Conservation (phyloP, 768 basidiomycete species). For the Hirschioporus abietinus region DNA sequence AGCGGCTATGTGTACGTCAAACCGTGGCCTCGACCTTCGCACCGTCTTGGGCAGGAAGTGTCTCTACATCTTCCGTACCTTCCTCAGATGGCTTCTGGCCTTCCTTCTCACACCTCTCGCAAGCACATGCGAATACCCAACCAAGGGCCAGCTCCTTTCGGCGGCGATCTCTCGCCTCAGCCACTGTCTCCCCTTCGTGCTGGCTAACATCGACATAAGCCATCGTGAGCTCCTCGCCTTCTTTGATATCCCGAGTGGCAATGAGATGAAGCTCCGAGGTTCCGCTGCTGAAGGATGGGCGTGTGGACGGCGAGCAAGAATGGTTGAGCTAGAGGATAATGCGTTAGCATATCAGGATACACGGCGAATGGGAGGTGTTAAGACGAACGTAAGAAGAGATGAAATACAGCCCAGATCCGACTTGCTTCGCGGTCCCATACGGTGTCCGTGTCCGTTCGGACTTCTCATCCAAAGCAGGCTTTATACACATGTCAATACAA, state of each 20-base stretch:
- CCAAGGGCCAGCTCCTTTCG: conserved; percentile 73
- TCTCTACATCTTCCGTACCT: background rate
- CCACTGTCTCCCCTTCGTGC: conserved; percentile 44
- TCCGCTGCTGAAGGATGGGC: conserved; percentile 58
- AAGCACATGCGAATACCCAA: conserved; percentile 77
- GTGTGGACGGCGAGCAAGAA: conserved; percentile 66
- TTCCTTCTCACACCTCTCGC: conserved; percentile 60
- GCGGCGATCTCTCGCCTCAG: conserved; percentile 57
- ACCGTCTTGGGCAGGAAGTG: background rate
- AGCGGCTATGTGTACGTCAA: background rate
- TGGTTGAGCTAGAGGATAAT: conserved; percentile 45
- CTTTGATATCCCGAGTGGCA: conserved; percentile 60
- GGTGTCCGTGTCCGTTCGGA: conserved; percentile 73
- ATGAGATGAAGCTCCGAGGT: conserved; percentile 68
- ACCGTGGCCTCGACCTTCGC: background rate
- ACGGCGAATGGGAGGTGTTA: background rate
- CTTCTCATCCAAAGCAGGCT: conserved; percentile 57
- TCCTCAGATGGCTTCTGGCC: conserved; percentile 11
- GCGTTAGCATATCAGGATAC: background rate
- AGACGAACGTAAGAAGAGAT: conserved; percentile 64
- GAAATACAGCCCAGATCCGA: conserved; percentile 71
- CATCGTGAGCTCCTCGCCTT: conserved; percentile 71
- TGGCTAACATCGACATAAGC: conserved; percentile 69
- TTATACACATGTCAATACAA: conserved; percentile 39
- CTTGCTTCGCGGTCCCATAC: conserved; percentile 66